Evolutionary conservation across 257 asterid genomes (phyloP).

Genomic region (Solanum chilense): DNA sequence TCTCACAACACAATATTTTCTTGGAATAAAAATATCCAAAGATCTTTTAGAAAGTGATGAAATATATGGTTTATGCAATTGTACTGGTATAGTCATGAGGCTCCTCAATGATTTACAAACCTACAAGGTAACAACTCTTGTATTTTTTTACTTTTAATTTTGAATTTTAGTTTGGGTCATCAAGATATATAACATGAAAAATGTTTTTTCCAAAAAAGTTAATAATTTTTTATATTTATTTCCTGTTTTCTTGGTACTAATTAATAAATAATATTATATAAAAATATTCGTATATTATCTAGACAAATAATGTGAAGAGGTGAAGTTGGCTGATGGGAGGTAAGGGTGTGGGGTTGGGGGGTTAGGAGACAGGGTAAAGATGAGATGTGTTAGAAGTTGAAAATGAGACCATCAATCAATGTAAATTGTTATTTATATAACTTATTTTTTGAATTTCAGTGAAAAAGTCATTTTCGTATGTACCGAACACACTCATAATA

Average conservation of each 20-base stretch:
- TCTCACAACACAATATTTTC: conserved; percentile 3
- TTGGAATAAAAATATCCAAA: conserved; percentile 4
- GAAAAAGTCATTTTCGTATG: not conserved
- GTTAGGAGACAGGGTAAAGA: not conserved
- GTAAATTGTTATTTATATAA: too few species aligned
- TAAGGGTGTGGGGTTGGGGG: too few species aligned
- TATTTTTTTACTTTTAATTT: not conserved
- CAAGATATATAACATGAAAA: not conserved
- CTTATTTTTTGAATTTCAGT: too few species aligned
- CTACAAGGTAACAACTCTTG: conserved; percentile 4
- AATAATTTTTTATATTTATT: too few species aligned
- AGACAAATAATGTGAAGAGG: not conserved
- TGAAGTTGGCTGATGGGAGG: not conserved
- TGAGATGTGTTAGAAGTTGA: not conserved
- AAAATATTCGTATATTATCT: not conserved
- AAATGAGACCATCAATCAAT: too few species aligned
- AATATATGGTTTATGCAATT: conserved; percentile 3
- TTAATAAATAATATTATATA: too few species aligned
- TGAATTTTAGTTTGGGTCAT: not conserved
- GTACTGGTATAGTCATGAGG: not conserved
- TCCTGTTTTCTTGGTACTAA: not conserved
- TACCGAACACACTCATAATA: not conserved
- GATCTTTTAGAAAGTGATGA: conserved; percentile 1
- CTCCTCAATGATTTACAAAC: conserved; percentile 18
- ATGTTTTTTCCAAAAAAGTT: too few species aligned